Evolutionary conservation across 2,329 filamentous ascomycete genomes (phyloP), one percentile per base, ranked within the genome.

Genomic region (Microthyrium microscopicum): DNA sequence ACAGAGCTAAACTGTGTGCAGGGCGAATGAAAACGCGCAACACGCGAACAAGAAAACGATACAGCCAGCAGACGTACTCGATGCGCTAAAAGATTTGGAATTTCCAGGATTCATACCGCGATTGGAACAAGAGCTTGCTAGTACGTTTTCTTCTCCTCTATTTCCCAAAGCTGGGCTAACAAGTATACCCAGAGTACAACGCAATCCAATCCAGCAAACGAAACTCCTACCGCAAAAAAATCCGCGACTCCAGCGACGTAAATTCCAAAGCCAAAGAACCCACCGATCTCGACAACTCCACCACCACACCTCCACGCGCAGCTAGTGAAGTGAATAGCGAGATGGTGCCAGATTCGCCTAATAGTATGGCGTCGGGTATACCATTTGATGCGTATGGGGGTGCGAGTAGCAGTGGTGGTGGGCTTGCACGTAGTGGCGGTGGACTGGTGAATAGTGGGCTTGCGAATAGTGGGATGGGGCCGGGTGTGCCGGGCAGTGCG

Each of bases 21-120:
- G 79, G 40, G 77, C 81, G 28, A 83, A 82, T 45, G 76, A 82
- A 44, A 65, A 73, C 46, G 80, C 80, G 5, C 53, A 65, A 33
- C 57, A 57, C 31, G 64, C 66, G n/a, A 69, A 68, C 50, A 79
- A 83, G 51, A 85, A 85, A 59, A 87, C 79, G 0, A 77, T 89
- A 44, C 67, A 71, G 45, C 77, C 79, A 1, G 64, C 67, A 26
- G 79, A 87, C 49, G 77, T 89, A 26, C 73, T 85, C 47, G 72
- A 73, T 31, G 80, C 79, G 1, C 64, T 89, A 29, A 72, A 78
- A n/a, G 75, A 81, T 24, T 68, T 75, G 29, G 81, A 87, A 51
- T 81, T 81, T 40, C 64, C 66, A 31, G 64, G 64, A n/a, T 84
- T 85, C 49, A 60, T 82, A 36, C 68, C 70, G 11, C 63, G 72